Conservation (phyloP, 805 yeast species). For the Suhomyces faveliae region DNA sequence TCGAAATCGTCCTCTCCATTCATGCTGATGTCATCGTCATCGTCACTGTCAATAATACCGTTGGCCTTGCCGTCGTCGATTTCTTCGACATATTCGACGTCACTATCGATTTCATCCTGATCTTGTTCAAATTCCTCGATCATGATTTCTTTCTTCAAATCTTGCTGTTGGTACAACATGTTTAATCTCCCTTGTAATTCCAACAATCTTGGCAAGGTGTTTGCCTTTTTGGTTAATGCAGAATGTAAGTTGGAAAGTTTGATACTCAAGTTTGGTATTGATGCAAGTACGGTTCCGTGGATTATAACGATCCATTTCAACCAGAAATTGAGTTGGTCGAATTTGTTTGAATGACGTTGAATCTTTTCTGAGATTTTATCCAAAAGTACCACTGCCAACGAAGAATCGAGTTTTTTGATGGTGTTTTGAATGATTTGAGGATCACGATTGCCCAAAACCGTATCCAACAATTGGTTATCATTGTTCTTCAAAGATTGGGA, state of each 20-base stretch:
- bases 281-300: constrained; percentile 51
- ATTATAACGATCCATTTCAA: constrained; percentile 54
- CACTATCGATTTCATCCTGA: constrained; percentile 41
- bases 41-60: constrained; percentile 16
- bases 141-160: constrained; percentile 40
- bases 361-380: constrained; percentile 53
- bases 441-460: constrained; percentile 63
- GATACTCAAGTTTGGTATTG: constrained; percentile 43
- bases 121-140: constrained; percentile 25
- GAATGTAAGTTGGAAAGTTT: constrained; percentile 47
- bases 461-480: constrained; percentile 82
- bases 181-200: constrained; percentile 51
- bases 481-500: constrained; percentile 85
- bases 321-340: constrained; percentile 52
- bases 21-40: constrained; percentile 11
- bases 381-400: constrained; percentile 48
- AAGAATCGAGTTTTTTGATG: constrained; percentile 46
- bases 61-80: constrained; percentile 48
- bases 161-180: constrained; percentile 45
- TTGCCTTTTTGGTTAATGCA: constrained; percentile 47
- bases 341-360: constrained; percentile 50
- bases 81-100: constrained; percentile 73
- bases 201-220: constrained; percentile 47
- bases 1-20: constrained; percentile 18
- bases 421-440: constrained; percentile 50